A percentile compares a stretch with the other conserved stretches of the same genome.
These are phyloP conservation scores for Paecilomyces dactylethromorphus DNA, from an alignment of 2,329 filamentous ascomycete species.

Conservation along the genomic window DNA sequence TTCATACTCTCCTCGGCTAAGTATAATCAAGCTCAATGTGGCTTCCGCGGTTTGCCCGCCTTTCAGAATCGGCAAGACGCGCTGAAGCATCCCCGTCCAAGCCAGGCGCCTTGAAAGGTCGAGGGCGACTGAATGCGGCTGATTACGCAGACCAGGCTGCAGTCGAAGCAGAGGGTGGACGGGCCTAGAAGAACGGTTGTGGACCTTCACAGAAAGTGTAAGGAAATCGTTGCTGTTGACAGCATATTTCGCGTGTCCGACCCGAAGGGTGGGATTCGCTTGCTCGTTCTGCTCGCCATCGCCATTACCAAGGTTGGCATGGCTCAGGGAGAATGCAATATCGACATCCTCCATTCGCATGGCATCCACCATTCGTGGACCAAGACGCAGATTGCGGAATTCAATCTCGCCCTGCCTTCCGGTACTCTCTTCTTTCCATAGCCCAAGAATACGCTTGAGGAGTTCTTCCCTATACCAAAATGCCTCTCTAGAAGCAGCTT, in stretches of 20 bases:
- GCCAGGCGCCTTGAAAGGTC: constrained; percentile 76
- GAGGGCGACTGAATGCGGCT: constrained; percentile 64
- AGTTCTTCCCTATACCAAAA: constrained; percentile 90
- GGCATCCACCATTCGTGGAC: constrained; percentile 72
- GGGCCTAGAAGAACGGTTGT: constrained; percentile 62
- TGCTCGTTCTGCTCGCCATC: constrained; percentile 8
- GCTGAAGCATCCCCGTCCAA: constrained; percentile 80
- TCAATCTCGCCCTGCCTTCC: constrained; percentile 64
- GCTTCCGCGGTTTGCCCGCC: constrained; percentile 56
- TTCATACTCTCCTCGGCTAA: constrained; percentile 78
- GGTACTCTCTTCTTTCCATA: constrained; percentile 60
- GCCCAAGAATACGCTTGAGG: constrained; percentile 62
- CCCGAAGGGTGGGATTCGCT: constrained; percentile 25
- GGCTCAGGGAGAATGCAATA: constrained; percentile 45
- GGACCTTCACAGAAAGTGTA: constrained; percentile 63
- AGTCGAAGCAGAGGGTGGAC: constrained; percentile 69
- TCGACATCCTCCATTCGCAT: constrained; percentile 75
- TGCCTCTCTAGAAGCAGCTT: constrained; percentile 69
- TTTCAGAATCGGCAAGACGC: constrained; percentile 57
- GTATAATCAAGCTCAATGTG: constrained; percentile 62
- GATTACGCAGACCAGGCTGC: constrained; percentile 68
- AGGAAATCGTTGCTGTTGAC: constrained; percentile 58
- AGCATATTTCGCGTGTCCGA: constrained; percentile 41
- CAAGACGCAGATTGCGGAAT: constrained; percentile 67
- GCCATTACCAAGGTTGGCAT: constrained; percentile 18